Conservation (phyloP, 441 rosid species). For the Populus trichocarpa region DNA sequence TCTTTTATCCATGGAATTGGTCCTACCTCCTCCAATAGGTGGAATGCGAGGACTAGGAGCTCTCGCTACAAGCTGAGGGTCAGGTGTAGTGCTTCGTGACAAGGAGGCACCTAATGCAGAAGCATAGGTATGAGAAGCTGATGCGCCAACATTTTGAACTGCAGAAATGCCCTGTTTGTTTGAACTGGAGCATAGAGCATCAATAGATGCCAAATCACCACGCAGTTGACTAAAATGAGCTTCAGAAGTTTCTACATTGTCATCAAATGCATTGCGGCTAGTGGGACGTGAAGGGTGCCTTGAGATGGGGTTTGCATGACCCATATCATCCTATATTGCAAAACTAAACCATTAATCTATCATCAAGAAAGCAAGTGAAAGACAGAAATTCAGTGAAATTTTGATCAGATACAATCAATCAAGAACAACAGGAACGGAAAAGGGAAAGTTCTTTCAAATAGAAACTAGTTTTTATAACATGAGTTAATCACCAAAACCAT, state of each 20-base stretch:
- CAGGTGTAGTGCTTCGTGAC: constrained; percentile 69
- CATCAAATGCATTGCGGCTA: constrained; percentile 54
- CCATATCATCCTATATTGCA: constrained; percentile 53
- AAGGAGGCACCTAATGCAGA: constrained; percentile 57
- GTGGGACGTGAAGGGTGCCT: constrained; percentile 60
- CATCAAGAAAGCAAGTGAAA: neutral
- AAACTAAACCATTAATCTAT: constrained; percentile 18
- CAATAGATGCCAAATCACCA: constrained; percentile 33
- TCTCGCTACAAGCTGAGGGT: constrained; percentile 54
- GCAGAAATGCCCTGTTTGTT: constrained; percentile 29
- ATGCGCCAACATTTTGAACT: constrained; percentile 33
- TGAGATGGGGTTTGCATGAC: constrained; percentile 33
- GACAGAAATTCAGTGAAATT: neutral
- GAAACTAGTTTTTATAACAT: neutral
- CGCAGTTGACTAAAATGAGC: constrained; percentile 42
- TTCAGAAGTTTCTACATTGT: constrained; percentile 40
- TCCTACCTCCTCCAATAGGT: constrained; percentile 54
- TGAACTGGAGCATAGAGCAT: constrained; percentile 31
- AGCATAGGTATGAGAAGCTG: constrained; percentile 54
- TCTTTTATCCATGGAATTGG: constrained; percentile 47
- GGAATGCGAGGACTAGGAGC: constrained; percentile 61
- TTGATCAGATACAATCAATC: neutral
- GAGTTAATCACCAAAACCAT: neutral
- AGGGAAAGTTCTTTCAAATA: neutral
- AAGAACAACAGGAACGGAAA: neutral